Conservation (phyloP, 169 alveolate species). For the Babesia ovata region DNA sequence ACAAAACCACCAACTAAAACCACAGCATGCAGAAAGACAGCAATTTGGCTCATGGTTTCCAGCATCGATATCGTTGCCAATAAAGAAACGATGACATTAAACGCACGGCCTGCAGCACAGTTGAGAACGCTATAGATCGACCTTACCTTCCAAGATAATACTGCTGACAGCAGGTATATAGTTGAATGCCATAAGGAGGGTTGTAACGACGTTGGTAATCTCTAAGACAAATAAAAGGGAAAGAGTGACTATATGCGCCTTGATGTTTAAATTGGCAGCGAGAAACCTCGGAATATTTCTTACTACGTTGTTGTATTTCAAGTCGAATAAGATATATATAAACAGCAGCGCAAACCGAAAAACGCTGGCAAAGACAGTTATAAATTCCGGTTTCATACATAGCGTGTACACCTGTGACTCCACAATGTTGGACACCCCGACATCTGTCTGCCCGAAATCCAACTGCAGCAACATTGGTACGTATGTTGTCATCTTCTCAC, state of each 20-base stretch:
- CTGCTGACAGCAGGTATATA: not conserved
- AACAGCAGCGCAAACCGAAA: not conserved
- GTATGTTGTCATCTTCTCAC: not conserved
- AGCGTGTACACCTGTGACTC: not conserved
- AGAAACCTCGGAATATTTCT: not conserved
- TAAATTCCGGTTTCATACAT: not conserved
- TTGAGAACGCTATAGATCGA: not conserved
- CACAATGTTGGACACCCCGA: not conserved
- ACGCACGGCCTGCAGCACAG: not conserved
- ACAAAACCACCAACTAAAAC: conserved; percentile 3
- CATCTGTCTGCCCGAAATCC: conserved; percentile 2
- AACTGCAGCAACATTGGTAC: not conserved
- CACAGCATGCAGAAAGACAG: conserved; percentile 4
- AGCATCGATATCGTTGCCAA: not conserved
- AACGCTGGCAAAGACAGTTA: not conserved
- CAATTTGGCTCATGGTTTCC: not conserved
- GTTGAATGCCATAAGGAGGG: not conserved
- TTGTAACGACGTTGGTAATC: not conserved
- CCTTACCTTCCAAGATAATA: not conserved
- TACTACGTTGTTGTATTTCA: not conserved
- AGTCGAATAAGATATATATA: not conserved
- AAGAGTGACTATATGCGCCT: not conserved
- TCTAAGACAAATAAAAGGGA: not conserved
- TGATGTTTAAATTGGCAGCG: not conserved
- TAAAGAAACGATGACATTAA: not conserved